Base-by-base conservation (phyloP, 495 filamentous ascomycete species). In the Penicillium odoratum region DNA sequence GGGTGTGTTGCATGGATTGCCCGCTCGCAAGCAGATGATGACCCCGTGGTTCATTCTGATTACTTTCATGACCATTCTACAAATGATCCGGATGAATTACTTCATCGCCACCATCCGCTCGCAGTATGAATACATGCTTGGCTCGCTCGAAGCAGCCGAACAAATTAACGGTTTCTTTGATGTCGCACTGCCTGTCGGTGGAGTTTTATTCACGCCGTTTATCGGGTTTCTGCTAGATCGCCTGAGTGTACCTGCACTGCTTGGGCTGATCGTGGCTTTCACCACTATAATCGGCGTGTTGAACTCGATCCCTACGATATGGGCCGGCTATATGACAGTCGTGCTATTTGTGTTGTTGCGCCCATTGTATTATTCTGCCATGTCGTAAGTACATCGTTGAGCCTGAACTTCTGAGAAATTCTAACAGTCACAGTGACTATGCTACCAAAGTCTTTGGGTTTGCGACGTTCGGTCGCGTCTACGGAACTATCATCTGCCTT, bases 31-130 rank as follows among this genome's bases (percentile, higher is more conserved):
- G 61, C 93, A 98, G 73, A 92, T 98, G 74, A 69, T 68, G 13
- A 87, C 85, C 3, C 89, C 88, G 4, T 98, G 93, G 93, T 98
- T 96, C 63, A 75, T 93, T n/a, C 76, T 97, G 34, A 93, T 97
- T 61, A 88, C 90, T 7, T 66, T 93, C 15, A 94, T 97, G 76
- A 97, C 93, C 1, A 83, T 94, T n/a, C 63, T 96, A n/a, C 92
- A 95, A 66, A 96, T 96, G 93, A 86, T 88, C 1, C 85, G 93
- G 10, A 97, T 97, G 76, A 98, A 98, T 73, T 98, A 92, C 76
- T 98, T 98, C 66, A 92, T 98, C 33, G 93, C 93, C 0, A 98
- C 93, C 1, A 85, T 98, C 62, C 83, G 88, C 4, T 74, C 86
- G 5, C 93, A 98, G 68, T 97, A 97, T 70, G 81, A 86, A 40